Percentiles rank a stretch among this genome's conserved stretches.
Conservation (phyloP, 306 rosid genomes). For the Cicer chorassanicum region DNA sequence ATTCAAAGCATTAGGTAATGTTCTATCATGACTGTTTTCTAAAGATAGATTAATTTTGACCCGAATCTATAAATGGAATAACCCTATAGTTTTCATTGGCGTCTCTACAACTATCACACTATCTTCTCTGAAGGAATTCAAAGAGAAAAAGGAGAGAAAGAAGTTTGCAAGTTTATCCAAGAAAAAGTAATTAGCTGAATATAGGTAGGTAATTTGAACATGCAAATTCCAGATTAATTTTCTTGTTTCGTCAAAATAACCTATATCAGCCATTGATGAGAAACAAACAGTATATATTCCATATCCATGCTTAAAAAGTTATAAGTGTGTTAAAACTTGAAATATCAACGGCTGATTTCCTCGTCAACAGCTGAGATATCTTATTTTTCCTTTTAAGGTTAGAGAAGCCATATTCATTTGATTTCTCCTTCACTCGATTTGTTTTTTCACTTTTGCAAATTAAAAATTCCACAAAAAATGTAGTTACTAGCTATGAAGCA, state of each 20-base stretch:
- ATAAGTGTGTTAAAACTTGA: neutral
- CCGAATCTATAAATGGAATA: too few relatives aligned
- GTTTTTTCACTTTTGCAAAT: constrained; percentile 8
- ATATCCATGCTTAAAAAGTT: neutral
- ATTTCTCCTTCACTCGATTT: neutral
- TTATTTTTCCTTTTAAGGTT: neutral
- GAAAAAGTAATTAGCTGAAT: neutral
- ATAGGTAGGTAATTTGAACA: neutral
- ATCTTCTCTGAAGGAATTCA: neutral
- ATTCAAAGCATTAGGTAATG: too few relatives aligned
- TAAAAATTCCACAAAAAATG: neutral
- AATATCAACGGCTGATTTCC: neutral
- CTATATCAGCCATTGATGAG: neutral
- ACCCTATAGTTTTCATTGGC: too few relatives aligned
- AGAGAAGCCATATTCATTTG: neutral
- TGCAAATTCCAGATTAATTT: neutral
- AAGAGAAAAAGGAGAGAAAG: neutral
- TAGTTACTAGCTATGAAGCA: neutral
- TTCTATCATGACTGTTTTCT: too few relatives aligned
- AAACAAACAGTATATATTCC: neutral
- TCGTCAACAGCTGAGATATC: neutral
- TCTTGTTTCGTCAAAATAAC: neutral
- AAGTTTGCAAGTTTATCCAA: neutral
- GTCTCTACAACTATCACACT: too few relatives aligned
- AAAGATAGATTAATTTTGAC: too few relatives aligned